Base-by-base conservation (phyloP, 805 yeast species). In the Wickerhamiella azyma region DNA sequence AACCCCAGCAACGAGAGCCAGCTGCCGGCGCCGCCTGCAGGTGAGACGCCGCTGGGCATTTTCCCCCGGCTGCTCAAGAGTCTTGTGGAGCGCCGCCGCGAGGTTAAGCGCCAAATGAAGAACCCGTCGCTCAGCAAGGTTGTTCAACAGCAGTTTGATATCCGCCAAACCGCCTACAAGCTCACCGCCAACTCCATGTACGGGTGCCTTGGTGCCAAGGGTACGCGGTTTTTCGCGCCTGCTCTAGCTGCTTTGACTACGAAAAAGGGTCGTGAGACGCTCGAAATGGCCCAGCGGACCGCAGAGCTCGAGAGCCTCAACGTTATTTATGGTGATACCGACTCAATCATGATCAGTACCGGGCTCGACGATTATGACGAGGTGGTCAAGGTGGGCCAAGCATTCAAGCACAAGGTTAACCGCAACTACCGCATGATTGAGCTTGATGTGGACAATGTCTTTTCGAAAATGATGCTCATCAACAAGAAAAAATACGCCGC, bases 141-240 rank as follows among this genome's bases (percentile, higher is more conserved):
- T 45, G 86, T 84, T 59, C 75, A 65, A 47, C 81, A 84, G 0
- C 96, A 89, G 59, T 85, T 81, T 69, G 97, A 92, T 62, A 86
- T 88, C 59, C 85, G 88, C 59, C 98, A 92, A 64, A 94, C 82
- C 61, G 97, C 98, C 0, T 74, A 92, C 60, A 92, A 92, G 62
- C 71, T 92, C 60, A 94, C 98, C 2, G 98, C 98, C 26, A 92
- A 92, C 65, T 92, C 98, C n/a, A 89, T 92, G 96, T 92, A 92
- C 66, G 98, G 98, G 59, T 92, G 97, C 74, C 72, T 92, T 56
- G 98, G 98, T 54, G 88, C 79, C 62, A 82, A 81, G 6, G 75
- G 81, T 56, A 85, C 96, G 18, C 74, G 98, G 57, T 92, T 92
- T 63, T 89, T 88, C 59, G 98, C 98, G 10, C 81, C 84, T 58